Conservation (phyloP, 257 asterid species). For the Handroanthus guayacan region DNA sequence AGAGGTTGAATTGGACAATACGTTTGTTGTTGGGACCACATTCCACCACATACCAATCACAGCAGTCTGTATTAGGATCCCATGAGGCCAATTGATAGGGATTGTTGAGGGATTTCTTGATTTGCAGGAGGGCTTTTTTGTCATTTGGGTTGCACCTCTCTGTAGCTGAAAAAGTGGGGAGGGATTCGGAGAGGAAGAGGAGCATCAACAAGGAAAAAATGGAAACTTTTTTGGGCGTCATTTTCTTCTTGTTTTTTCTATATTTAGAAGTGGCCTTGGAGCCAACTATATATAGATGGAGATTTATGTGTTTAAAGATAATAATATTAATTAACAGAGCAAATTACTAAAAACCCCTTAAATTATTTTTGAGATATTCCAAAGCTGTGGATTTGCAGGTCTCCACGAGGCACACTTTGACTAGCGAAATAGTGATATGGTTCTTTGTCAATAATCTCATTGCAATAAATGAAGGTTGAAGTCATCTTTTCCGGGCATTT, state of each 20-base stretch:
- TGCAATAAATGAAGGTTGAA: not conserved
- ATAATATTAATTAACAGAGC: too few relatives aligned
- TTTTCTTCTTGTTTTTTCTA: not conserved
- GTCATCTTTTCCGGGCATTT: not conserved
- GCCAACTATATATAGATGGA: not conserved
- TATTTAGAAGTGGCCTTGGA: not conserved
- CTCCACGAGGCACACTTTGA: not conserved
- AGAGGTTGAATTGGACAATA: conserved; percentile 34
- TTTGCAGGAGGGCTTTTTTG: conserved; percentile 50
- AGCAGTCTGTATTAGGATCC: conserved; percentile 57
- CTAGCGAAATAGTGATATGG: not conserved
- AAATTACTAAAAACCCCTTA: too few relatives aligned
- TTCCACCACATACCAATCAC: conserved; percentile 43
- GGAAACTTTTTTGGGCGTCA: not conserved
- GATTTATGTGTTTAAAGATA: not conserved
- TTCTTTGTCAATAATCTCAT: not conserved
- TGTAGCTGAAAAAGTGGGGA: conserved; percentile 2
- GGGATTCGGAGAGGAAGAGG: not conserved
- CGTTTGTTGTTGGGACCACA: conserved; percentile 49
- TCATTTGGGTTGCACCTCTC: conserved; percentile 46
- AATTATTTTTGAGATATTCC: not conserved
- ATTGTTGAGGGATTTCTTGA: conserved; percentile 44
- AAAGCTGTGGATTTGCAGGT: not conserved
- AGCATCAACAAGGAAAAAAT: not conserved
- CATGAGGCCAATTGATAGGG: conserved; percentile 40